Base-by-base conservation (phyloP, 768 basidiomycete genomes). In the Amanita fuliginea region DNA sequence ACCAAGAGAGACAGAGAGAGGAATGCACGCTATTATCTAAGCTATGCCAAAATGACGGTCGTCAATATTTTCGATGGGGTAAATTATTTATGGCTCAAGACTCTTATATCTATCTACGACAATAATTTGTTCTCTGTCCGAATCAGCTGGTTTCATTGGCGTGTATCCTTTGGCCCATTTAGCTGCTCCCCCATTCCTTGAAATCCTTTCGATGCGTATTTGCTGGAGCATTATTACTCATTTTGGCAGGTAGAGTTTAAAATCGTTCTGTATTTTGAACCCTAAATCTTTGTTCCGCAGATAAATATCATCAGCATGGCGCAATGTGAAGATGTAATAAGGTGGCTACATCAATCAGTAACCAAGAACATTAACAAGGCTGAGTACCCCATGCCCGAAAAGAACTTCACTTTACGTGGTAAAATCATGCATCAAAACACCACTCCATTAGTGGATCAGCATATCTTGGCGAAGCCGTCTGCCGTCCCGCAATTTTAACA, bases 201-300 rank as follows among this genome's bases (percentile, higher is more conserved):
- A 30, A 32, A 32, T 32, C 32, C 30, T 45, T 21, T 9, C 5
- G 22, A n/a, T 47, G 22, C 18, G 35, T 22, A 30, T 36, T 46
- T n/a, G 34, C 18, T 34, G 42, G 11, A 14, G 6, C 4, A 10
- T 14, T 35, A 30, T 24, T 48, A 18, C 47, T 48, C 28, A n/a
- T 48, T 41, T 48, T 28, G 47, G 47, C 24, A 40, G 47, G 37
- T 48, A 48, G 47, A 40, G 28, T 40, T 40, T 11, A 11, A 18
- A n/a, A 14, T 4, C 19, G 11, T 10, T 8, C 36, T 37, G 7
- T n/a, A 37, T 18, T 37, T 37, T 19, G n/a, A 32, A 32, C 32
- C 32, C 32, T 32, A 32, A 32, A 32, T 32, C 10, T 32, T 30
- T 30, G 30, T 30, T 30, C 30, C 30, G 30, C 10, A 30, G 30